Base-by-base conservation (phyloP, 352 stramenopile species). In the Hyaloperonospora arabidopsidis region DNA sequence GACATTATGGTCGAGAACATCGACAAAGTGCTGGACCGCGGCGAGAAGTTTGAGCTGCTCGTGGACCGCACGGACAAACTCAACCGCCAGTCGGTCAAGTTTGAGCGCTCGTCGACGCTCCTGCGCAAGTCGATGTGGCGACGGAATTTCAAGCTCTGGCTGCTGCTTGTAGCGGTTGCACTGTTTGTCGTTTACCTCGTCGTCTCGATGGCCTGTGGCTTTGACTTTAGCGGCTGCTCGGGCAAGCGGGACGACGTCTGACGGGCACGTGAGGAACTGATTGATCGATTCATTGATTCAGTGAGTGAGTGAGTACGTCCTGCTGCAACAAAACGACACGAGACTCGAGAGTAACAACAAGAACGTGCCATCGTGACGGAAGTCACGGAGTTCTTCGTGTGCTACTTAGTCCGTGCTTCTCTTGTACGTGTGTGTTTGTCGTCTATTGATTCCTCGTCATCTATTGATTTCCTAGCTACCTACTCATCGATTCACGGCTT, bases 1-100 rank as follows among this genome's bases (percentile, higher is more conserved):
- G 90, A 97, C 63, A 89, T 97, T 49, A 98, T 99, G 94, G 87
- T 99, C 29, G 87, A 98, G 65, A 99, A 99, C 68, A 98, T 99
- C 63, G 96, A 99, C 53, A 98, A 98, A 67, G 90, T 99, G 28
- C 72, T 99, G 54, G 94, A 99, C 49, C 70, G 97, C 34, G 97
- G 97, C 15, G 96, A 99, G 67, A 98, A 98, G 63, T 98, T 99
- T 69, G 97, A 99, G 74, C 60, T 95, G 36, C 68, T 95, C 4
- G 85, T 95, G 45, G 85, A 95, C 52, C 84, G 84, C 61, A 95
- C 85, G n/a, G 95, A 99, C 79, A 87, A 97, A 58, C 75, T 99
- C 3, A 97, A 97, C 69, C 87, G 97, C 45, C 88, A 97, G 68
- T 97, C 97, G 15, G 97, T 98, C 64, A 92, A 94, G 48, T 99